Evolutionary conservation across 2,329 filamentous ascomycete species (phyloP).

Genomic region (Aureobasidium sp.): DNA sequence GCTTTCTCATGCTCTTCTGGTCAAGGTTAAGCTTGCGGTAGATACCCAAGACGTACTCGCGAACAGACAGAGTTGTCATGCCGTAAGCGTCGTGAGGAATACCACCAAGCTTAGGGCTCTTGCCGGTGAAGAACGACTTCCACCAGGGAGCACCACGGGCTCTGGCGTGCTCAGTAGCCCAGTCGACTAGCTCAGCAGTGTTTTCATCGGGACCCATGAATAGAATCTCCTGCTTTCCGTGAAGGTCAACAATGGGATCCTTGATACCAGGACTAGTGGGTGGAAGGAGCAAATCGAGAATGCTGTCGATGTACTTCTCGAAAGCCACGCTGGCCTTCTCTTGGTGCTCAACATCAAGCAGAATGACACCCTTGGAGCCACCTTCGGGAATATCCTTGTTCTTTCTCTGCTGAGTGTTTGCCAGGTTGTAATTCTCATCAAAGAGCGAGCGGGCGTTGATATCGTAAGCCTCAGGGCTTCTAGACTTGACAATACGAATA

Average conservation of each 20-base stretch:
- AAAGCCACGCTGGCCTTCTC: slow-evolving; percentile 88
- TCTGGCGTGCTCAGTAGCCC: slow-evolving; percentile 94
- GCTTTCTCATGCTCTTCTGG: slow-evolving; percentile 74
- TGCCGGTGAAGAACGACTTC: slow-evolving; percentile 99
- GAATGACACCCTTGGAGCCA: slow-evolving; percentile 93
- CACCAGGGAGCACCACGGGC: slow-evolving; percentile 88
- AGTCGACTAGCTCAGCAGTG: slow-evolving; percentile 92
- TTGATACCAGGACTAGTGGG: slow-evolving; percentile 94
- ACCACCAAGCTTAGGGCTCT: slow-evolving; percentile 89
- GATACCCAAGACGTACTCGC: slow-evolving; percentile 92
- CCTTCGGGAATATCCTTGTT: slow-evolving; percentile 99
- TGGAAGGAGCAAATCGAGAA: slow-evolving; percentile 85
- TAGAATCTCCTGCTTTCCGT: slow-evolving; percentile 91
- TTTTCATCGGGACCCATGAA: slow-evolving; percentile 99
- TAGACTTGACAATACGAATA: slow-evolving; percentile 97
- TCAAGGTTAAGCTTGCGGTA: slow-evolving; percentile 94
- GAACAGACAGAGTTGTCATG: slow-evolving; percentile 95
- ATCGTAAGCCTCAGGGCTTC: slow-evolving; percentile 88
- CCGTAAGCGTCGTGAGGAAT: slow-evolving; percentile 95
- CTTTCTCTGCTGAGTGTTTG: slow-evolving; percentile 97
- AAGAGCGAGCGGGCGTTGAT: slow-evolving; percentile 97
- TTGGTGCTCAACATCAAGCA: slow-evolving; percentile 89
- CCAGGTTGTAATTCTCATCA: slow-evolving; percentile 97
- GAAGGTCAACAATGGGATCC: slow-evolving; percentile 92
- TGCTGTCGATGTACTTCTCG: slow-evolving; percentile 99